These are phyloP conservation scores for Xanthoconium purpureum DNA, from an alignment of 768 basidiomycete genomes.

Conservation along the genomic window DNA sequence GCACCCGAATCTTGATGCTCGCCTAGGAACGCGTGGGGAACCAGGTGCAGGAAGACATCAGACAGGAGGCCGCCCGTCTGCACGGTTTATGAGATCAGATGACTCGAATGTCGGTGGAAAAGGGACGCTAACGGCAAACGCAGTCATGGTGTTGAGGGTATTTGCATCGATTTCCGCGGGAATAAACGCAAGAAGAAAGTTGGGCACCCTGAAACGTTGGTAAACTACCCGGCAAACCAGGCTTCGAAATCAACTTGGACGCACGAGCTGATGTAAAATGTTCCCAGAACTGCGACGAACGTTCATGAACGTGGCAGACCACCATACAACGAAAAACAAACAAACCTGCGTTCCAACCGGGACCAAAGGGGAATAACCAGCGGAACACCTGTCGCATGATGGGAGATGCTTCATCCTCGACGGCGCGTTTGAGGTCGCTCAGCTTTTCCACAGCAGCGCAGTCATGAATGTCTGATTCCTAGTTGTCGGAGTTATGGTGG, in stretches of 20 bases:
- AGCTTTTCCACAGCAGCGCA: slow-evolving; percentile 45
- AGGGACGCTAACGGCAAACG: slow-evolving; percentile 68
- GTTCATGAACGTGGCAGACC: slow-evolving; percentile 21
- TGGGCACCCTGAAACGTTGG: slow-evolving; percentile 65
- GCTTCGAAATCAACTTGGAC: slow-evolving; percentile 33
- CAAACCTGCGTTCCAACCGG: slow-evolving; percentile 77
- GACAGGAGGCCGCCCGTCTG: slow-evolving; percentile 89
- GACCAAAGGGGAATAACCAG: slow-evolving; percentile 85
- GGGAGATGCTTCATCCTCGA: slow-evolving; percentile 66
- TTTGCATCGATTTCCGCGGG: slow-evolving; percentile 81
- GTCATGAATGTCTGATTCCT: slow-evolving; percentile 45
- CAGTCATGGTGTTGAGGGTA: slow-evolving; percentile 91
- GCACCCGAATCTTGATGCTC: slow-evolving; percentile 73
- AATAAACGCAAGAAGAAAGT: slow-evolving; percentile 93
- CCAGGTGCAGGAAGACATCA: slow-evolving; percentile 88
- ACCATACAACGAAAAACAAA: slow-evolving; percentile 5
- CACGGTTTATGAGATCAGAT: slow-evolving; percentile 18
- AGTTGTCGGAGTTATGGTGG: slow-evolving; percentile 8
- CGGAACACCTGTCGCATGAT: slow-evolving; percentile 77
- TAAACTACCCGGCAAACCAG: slow-evolving; percentile 17
- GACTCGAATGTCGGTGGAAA: slow-evolving; percentile 8
- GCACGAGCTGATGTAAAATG: slow-evolving; percentile 96
- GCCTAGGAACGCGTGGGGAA: slow-evolving; percentile 91
- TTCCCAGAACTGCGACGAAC: slow-evolving; percentile 62
- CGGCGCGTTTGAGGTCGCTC: slow-evolving; percentile 53